Conservation (phyloP, 805 yeast genomes). For the Wickerhamomyces strasburgensis region DNA sequence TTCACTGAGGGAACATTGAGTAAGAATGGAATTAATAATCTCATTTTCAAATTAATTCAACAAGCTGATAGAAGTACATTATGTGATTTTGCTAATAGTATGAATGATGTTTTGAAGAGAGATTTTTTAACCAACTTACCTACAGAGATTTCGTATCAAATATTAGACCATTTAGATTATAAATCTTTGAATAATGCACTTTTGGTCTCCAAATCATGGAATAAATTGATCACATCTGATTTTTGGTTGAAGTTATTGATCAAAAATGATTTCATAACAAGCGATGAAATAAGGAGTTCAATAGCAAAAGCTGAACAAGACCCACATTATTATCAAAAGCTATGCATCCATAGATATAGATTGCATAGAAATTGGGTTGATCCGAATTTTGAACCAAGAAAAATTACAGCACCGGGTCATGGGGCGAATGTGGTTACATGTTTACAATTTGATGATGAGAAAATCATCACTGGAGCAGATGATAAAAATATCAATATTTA, state of each 20-base stretch:
- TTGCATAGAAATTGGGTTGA: constrained; percentile 69
- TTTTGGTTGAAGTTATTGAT: constrained; percentile 69
- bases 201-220: constrained; percentile 69
- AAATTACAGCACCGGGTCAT: constrained; percentile 63
- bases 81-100: constrained; percentile 49
- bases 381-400: constrained; percentile 61
- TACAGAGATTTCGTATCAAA: constrained; percentile 60
- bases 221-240: constrained; percentile 49
- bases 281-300: constrained; percentile 37
- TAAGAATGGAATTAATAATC: constrained; percentile 43
- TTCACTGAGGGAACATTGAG: constrained; percentile 28
- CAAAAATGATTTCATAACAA: constrained; percentile 54
- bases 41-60: constrained; percentile 50
- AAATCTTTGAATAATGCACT: constrained; percentile 55
- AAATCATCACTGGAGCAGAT: constrained; percentile 89
- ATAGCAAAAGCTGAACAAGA: constrained; percentile 3
- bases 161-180: constrained; percentile 61
- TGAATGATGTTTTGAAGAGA: constrained; percentile 56
- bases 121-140: constrained; percentile 75
- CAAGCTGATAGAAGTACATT: constrained; percentile 55
- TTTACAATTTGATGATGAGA: constrained; percentile 85
- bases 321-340: constrained; percentile 9
- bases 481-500: constrained; percentile 78
- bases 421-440: constrained; percentile 89
- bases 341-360: constrained; percentile 20